Evolutionary conservation across 495 filamentous ascomycete genomes (phyloP).

Genomic region (Aspergillus sclerotiicarbonarius): DNA sequence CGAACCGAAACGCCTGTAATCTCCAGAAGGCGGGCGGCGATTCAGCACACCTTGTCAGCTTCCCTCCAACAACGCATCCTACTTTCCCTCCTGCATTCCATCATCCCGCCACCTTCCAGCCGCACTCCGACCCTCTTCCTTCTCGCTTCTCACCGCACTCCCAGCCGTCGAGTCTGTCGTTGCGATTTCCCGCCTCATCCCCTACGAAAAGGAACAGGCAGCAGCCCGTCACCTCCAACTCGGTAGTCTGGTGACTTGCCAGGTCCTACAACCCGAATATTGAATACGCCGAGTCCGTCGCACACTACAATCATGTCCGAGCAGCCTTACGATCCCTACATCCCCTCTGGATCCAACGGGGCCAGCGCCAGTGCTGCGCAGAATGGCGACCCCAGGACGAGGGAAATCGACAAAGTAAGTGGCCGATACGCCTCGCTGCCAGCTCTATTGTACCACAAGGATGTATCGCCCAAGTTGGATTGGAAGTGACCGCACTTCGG

Average conservation of each 20-base stretch:
- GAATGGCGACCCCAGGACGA: conserved; percentile 63
- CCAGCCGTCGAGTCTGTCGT: background rate
- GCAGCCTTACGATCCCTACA: conserved; percentile 88
- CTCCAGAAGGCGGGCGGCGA: conserved; percentile 28
- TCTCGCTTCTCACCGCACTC: conserved; percentile 5
- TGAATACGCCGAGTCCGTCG: conserved; percentile 19
- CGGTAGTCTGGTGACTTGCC: conserved; percentile 23
- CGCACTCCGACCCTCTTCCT: background rate
- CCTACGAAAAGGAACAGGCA: conserved; percentile 16
- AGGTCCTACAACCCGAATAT: conserved; percentile 12
- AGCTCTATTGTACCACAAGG: background rate
- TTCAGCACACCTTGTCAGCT: conserved; percentile 39
- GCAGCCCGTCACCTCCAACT: conserved; percentile 15
- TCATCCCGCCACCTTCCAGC: conserved; percentile 11
- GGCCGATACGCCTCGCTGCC: background rate
- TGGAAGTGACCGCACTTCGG: background rate
- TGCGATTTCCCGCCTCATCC: conserved; percentile 10
- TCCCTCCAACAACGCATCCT: conserved; percentile 25
- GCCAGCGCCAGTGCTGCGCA: conserved; percentile 48
- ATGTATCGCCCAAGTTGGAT: background rate
- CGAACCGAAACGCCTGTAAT: conserved; percentile 28
- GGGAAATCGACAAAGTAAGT: conserved; percentile 78
- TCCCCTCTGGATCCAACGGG: conserved; percentile 63
- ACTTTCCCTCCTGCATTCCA: conserved; percentile 13
- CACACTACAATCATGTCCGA: conserved; percentile 61